Conservation (phyloP, 768 basidiomycete genomes). For the Hygrophorus pudorinus region DNA sequence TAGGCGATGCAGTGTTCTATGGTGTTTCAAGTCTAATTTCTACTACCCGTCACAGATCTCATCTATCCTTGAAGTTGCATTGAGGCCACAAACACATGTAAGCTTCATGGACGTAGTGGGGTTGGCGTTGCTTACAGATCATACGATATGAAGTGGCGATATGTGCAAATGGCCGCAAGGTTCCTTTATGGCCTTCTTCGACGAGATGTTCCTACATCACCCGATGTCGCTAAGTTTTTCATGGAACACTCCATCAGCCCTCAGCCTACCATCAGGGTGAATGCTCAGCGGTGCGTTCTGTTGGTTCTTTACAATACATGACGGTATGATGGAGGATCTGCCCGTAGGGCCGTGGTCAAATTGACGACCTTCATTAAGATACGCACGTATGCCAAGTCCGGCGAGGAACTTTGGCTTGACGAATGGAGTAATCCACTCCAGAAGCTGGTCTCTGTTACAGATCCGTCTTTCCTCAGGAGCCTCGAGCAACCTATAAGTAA, state of each 20-base stretch:
- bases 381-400: slow-evolving; percentile 55
- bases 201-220: slow-evolving; percentile 45
- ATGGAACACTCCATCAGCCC: slow-evolving; percentile 57
- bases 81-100: slow-evolving; percentile 62
- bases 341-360: slow-evolving; percentile 52
- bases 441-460: slow-evolving; percentile 32
- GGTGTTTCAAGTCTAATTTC: too few species aligned
- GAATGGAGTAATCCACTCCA: slow-evolving; percentile 60
- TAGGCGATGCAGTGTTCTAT: slow-evolving; percentile 16
- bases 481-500: slow-evolving; percentile 30
- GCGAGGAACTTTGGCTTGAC: slow-evolving; percentile 62
- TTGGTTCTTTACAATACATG: neutral
- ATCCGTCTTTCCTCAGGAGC: slow-evolving; percentile 39
- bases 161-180: slow-evolving; percentile 59
- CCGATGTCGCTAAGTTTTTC: slow-evolving; percentile 53
- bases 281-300: slow-evolving; percentile 47
- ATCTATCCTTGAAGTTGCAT: slow-evolving; percentile 51
- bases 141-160: slow-evolving; percentile 57
- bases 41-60: slow-evolving; percentile 32
- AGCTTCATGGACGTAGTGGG: slow-evolving; percentile 17
- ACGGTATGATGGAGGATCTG: slow-evolving; percentile 1
- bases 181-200: slow-evolving; percentile 55
- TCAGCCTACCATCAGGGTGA: slow-evolving; percentile 57
- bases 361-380: slow-evolving; percentile 63
- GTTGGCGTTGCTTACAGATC: slow-evolving; percentile 5